phyloP scores from a whole-genome alignment of 2,329 filamentous ascomycete species.

The Verticillium zaregamsianum region DNA sequence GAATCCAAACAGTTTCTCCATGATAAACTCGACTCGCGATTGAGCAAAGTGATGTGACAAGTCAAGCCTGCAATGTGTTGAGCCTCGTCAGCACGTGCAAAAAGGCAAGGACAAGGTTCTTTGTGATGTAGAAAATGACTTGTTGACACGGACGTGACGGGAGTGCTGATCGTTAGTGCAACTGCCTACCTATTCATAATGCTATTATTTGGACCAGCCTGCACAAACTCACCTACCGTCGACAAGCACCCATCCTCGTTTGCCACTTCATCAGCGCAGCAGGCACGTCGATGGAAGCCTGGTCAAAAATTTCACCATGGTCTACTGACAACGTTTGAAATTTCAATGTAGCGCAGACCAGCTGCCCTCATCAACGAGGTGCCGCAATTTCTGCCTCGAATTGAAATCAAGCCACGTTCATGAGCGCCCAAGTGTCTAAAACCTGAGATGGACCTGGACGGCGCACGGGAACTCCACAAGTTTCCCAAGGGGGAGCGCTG shows the following conservation, averaged over 20 bases:
- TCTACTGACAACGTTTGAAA: background rate
- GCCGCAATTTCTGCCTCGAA: background rate
- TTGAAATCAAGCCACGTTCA: background rate
- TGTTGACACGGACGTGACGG: background rate
- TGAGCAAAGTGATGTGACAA: background rate
- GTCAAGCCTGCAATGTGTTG: background rate
- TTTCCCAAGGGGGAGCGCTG: slow-evolving; percentile 52
- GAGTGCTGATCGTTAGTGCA: too few species aligned
- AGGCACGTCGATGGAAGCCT: too few species aligned
- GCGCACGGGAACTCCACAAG: slow-evolving; percentile 35
- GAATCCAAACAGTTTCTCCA: slow-evolving; percentile 23
- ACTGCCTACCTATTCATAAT: too few species aligned
- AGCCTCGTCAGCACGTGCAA: too few species aligned
- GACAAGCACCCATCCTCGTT: too few species aligned
- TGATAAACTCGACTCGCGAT: slow-evolving; percentile 1
- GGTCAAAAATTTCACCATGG: too few species aligned
- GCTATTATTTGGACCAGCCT: too few species aligned
- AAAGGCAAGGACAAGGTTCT: background rate
- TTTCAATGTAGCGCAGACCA: background rate
- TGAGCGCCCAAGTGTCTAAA: background rate
- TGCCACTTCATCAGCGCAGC: too few species aligned
- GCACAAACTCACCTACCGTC: too few species aligned
- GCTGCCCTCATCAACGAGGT: background rate
- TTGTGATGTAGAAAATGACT: background rate
- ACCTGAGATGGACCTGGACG: background rate